These are phyloP conservation scores for Boletellus ananas DNA, from an alignment of 768 basidiomycete genomes.

Conservation along the genomic window DNA sequence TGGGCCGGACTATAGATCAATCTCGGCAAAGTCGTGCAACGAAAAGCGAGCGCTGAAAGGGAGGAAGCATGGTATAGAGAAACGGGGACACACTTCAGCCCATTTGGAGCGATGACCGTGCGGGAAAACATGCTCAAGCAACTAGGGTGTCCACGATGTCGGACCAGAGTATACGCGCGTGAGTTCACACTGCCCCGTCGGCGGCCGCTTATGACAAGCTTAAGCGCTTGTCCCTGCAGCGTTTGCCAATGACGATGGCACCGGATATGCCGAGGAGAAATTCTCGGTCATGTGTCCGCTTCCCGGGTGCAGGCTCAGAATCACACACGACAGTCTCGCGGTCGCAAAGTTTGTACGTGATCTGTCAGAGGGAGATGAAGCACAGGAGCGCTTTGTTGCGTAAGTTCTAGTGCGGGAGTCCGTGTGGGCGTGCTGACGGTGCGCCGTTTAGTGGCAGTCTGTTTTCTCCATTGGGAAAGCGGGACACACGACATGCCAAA, in stretches of 20 bases:
- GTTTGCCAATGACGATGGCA: constrained; percentile 37
- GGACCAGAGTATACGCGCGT: constrained; percentile 28
- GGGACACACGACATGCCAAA: constrained; percentile 26
- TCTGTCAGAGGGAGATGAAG: constrained; percentile 25
- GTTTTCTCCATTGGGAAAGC: constrained; percentile 24
- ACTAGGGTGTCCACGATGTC: constrained; percentile 36
- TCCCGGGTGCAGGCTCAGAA: constrained; percentile 35
- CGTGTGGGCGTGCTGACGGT: background rate
- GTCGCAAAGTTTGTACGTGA: constrained; percentile 43
- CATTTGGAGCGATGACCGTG: constrained; percentile 32
- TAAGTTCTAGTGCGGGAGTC: constrained; percentile 19
- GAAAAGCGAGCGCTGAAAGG: constrained; percentile 15
- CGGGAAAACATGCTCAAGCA: constrained; percentile 19
- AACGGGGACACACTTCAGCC: constrained; percentile 32
- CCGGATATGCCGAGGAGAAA: constrained; percentile 45
- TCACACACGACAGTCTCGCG: constrained; percentile 42
- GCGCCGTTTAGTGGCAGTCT: constrained; percentile 33
- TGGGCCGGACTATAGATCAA: constrained; percentile 18
- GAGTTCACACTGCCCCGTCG: constrained; percentile 14
- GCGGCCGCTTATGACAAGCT: background rate
- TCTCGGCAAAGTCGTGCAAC: constrained; percentile 14
- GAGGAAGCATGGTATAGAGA: constrained; percentile 20
- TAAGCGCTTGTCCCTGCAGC: constrained; percentile 29
- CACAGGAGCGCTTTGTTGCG: constrained; percentile 32
- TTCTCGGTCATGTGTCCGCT: constrained; percentile 39